Evolutionary conservation across 225 moss, liverwort and hornwort species (phyloP), one percentile per base, ranked within the genome.

Genomic region (Climacium dendroides): DNA sequence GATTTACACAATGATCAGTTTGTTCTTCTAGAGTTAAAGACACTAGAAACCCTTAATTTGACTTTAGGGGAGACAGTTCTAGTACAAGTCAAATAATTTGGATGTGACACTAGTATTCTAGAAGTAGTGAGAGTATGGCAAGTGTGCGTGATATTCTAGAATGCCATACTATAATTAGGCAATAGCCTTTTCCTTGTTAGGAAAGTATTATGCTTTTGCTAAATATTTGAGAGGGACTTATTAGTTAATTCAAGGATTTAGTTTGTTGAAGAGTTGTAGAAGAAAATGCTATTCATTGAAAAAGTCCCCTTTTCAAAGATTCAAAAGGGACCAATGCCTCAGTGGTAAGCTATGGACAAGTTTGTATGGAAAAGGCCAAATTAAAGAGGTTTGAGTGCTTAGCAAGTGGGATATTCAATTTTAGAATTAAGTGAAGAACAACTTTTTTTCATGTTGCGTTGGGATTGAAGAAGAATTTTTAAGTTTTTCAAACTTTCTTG

Each of bases 201-300:
- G 0, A n/a, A n/a, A 22, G 11, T 12, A 70, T 41, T 1, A 26
- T 71, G 5, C 13, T 69, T 45, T 39, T 37, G 11, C 2, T n/a
- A 37, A 0, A 69, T 39, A 14, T 1, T 0, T 39, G 1, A 0
- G 24, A 69, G 7, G 7, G 3, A 24, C 7, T 25, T 39, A 24
- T 39, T 0, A 25, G 0, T 69, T 67, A 67, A 67, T 69, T 41
- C 14, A 70, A 69, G 24, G 7, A 39, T 69, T 69, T 0, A 4
- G 14, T 67, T 39, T 24, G 25, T 3, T 39, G 8, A 14, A 0
- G 7, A 70, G 25, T 4, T 4, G 24, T 39, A 69, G 1, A 9
- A 34, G 18, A 63, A 9, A 5, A 9, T 34, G 34, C 34, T 63
- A 34, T 34, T 63, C 17, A 63, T 17, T 62, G 2, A 4, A 62